Evolutionary conservation across 1,139 yeast species (phyloP).

Genomic region (Pichia sp.): DNA sequence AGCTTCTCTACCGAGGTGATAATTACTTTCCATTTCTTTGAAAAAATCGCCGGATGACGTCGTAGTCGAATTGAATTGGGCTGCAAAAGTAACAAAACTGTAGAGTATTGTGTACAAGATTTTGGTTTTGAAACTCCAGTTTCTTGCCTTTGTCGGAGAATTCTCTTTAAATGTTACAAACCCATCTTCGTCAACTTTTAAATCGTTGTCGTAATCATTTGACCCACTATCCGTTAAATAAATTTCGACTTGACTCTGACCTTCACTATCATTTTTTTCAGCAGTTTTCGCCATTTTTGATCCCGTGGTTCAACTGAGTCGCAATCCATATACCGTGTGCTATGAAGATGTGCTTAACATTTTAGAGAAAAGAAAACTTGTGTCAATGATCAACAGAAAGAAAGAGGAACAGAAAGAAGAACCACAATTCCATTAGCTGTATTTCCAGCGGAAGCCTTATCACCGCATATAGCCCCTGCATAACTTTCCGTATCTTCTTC

Average conservation of each 20-base stretch:
- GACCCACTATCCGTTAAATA: neutral
- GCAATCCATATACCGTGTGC: too few relatives aligned
- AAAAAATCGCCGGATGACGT: constrained; percentile 31
- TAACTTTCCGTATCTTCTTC: neutral
- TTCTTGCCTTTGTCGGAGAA: constrained; percentile 17
- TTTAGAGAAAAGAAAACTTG: too few relatives aligned
- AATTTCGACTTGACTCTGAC: neutral
- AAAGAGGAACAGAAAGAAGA: too few relatives aligned
- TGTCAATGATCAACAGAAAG: too few relatives aligned
- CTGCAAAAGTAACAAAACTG: constrained; percentile 41
- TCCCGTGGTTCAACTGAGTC: neutral
- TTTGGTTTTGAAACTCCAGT: constrained; percentile 36
- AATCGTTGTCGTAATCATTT: constrained; percentile 6
- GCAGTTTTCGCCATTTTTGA: neutral
- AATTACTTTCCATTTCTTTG: constrained; percentile 39
- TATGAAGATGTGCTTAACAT: too few relatives aligned
- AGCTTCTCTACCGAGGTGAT: constrained; percentile 49
- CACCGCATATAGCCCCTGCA: neutral
- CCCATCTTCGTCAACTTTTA: constrained; percentile 10
- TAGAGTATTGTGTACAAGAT: constrained; percentile 38
- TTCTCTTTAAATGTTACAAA: constrained; percentile 25
- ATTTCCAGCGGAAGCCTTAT: neutral
- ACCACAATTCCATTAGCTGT: too few relatives aligned
- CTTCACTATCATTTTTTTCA: neutral
- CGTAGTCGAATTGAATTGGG: constrained; percentile 42